These are phyloP conservation scores for Blastomyces emzantsi DNA, from an alignment of 2,329 filamentous ascomycete species.

Conservation along the genomic window DNA sequence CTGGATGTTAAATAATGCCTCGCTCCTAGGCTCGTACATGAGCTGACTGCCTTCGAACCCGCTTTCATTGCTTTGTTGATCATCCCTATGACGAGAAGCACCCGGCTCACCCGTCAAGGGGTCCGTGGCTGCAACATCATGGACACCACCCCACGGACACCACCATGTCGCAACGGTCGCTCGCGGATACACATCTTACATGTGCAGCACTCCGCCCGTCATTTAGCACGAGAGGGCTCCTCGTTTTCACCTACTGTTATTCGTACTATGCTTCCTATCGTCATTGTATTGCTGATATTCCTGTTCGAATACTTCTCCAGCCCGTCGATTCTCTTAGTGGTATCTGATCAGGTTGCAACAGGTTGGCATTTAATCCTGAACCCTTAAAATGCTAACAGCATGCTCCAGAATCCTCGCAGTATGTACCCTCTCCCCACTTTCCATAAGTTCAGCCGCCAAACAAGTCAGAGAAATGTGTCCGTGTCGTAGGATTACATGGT, in stretches of 20 bases:
- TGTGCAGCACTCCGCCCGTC: constrained; percentile 31
- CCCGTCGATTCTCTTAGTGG: constrained; percentile 18
- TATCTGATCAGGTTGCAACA: constrained; percentile 32
- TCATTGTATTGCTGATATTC: constrained; percentile 6
- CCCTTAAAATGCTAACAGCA: constrained; percentile 45
- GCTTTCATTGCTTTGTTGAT: constrained; percentile 43
- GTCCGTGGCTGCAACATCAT: constrained; percentile 28
- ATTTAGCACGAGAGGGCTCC: not conserved
- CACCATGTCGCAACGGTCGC: constrained; percentile 45
- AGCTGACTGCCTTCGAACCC: constrained; percentile 35
- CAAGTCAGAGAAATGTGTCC: constrained; percentile 45
- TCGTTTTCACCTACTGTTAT: not conserved
- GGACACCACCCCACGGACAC: constrained; percentile 33
- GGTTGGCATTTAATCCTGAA: constrained; percentile 47
- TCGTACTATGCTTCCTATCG: not conserved
- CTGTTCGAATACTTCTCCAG: constrained; percentile 5
- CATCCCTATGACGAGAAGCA: constrained; percentile 44
- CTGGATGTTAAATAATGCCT: not conserved
- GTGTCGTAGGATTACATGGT: constrained; percentile 38
- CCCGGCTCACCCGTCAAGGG: constrained; percentile 35
- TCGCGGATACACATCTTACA: constrained; percentile 47
- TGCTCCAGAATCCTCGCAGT: constrained; percentile 42
- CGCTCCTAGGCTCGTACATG: not conserved
- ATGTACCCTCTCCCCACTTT: constrained; percentile 42
- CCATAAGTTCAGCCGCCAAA: constrained; percentile 36